A percentile compares a stretch with the other conserved stretches of the same genome.
phyloP scores from a whole-genome alignment of 768 basidiomycete species.

The Phallus indusiatus region DNA sequence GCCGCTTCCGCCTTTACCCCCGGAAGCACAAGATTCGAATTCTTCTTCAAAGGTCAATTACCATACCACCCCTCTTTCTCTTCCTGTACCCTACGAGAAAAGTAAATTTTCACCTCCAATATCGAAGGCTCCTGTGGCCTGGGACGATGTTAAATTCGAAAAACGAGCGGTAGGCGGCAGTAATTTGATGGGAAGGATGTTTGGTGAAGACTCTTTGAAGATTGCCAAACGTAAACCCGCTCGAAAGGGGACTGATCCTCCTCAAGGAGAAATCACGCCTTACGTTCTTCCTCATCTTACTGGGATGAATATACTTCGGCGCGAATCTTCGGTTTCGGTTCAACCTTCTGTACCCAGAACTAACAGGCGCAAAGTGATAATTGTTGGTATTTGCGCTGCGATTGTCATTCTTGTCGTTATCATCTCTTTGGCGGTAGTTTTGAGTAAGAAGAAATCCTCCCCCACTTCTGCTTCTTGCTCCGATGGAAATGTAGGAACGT shows the following conservation, averaged over 20 bases:
- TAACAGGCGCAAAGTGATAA: background rate
- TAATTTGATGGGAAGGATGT: background rate
- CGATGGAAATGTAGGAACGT: slow-evolving; percentile 35
- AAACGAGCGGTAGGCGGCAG: background rate
- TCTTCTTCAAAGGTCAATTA: slow-evolving; percentile 38
- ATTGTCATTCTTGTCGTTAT: slow-evolving; percentile 21
- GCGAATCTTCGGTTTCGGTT: background rate
- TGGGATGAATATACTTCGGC: background rate
- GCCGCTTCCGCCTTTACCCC: slow-evolving; percentile 52
- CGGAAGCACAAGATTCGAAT: slow-evolving; percentile 33
- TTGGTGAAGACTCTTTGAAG: slow-evolving; percentile 1
- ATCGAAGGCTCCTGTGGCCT: background rate
- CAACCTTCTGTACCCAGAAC: background rate
- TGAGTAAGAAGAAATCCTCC: slow-evolving; percentile 27
- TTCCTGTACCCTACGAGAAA: background rate
- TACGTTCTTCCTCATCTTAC: background rate
- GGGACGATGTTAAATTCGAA: background rate
- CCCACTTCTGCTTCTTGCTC: slow-evolving; percentile 24
- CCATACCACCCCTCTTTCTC: background rate
- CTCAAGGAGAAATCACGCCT: background rate
- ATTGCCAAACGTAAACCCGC: background rate
- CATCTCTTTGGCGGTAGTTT: slow-evolving; percentile 36
- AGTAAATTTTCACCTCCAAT: background rate
- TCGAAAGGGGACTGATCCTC: background rate
- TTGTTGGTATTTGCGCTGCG: slow-evolving; percentile 3